phyloP scores from a whole-genome alignment of 148 eudicot genomes.

The Heliamphora exappendiculata region DNA sequence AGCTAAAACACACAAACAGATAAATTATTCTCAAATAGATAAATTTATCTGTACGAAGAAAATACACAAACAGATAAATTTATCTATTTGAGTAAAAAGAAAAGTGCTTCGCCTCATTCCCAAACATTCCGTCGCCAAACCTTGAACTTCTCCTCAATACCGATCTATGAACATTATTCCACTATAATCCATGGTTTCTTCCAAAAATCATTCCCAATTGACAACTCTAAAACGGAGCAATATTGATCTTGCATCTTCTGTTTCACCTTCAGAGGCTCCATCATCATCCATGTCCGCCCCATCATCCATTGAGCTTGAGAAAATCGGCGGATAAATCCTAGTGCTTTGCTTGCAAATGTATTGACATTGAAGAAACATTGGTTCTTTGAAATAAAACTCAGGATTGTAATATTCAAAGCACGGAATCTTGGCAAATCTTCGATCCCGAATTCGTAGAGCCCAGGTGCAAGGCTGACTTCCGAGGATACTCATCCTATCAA shows the following conservation, averaged over 20 bases:
- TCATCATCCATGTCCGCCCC: slow-evolving; percentile 28
- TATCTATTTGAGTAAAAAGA: too few species aligned
- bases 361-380: slow-evolving; percentile 13
- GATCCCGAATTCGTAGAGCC: slow-evolving; percentile 4
- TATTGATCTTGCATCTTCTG: slow-evolving; percentile 21
- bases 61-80: too few species aligned
- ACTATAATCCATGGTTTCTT: not conserved
- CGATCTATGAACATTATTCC: slow-evolving; percentile 3
- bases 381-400: slow-evolving; percentile 11
- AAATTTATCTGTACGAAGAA: too few species aligned
- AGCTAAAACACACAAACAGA: too few species aligned
- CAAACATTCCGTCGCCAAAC: slow-evolving; percentile 27
- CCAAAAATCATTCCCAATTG: not conserved
- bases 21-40: too few species aligned
- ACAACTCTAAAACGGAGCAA: not conserved
- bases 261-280: slow-evolving; percentile 21
- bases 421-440: slow-evolving; percentile 8
- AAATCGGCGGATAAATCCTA: slow-evolving; percentile 22
- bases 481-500: slow-evolving; percentile 16
- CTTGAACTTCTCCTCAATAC: too few species aligned
- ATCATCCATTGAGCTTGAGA: slow-evolving; percentile 24
- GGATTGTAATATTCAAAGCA: slow-evolving; percentile 22
- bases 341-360: slow-evolving; percentile 9
- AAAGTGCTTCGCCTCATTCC: slow-evolving; percentile 35
- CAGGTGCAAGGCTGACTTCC: slow-evolving; percentile 20